Base-by-base conservation (phyloP, 768 basidiomycete genomes). In the Amanita phalloides region DNA sequence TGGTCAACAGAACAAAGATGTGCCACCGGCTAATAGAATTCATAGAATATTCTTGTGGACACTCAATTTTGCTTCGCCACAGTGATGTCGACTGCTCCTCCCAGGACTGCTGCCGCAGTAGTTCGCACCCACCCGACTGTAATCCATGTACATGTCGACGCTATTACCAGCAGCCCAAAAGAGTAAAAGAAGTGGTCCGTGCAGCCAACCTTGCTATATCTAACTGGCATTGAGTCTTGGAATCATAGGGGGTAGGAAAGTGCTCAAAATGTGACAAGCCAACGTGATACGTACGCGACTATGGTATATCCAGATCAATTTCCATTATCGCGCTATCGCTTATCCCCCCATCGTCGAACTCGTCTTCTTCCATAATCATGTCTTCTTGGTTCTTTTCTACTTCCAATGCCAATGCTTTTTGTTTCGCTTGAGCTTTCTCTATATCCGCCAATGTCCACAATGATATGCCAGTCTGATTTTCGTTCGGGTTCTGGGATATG, bases 401-500 rank as follows among this genome's bases (percentile, higher is more conserved):
- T 53, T 78, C 70, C 21, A 78, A 57, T 38, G 75, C 78, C 17
- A 84, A 73, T 45, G 78, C 86, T 63, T 77, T 81, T 58, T 91
- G 88, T 61, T 87, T 87, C 32, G 76, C 76, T 64, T 96, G 93
- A 41, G 85, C 84, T 64, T 82, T 86, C 60, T 90, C 78, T 11
- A 99, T 77, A 64, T 98, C 90, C 60, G 92, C 90, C 35, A 98
- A 68, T 17, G 91, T 90, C 96, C 96, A 99, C 35, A 98, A 72
- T 14, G 90, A 94, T 28, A 97, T 72, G 0, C 94, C 93, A 1
- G 94, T 97, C 65, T 90, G 87, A 60, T 93, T 91, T 68, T 97
- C 94, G 56, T 93, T 93, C 43, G 89, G 89, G 61, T 94, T 95
- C 69, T 99, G 96, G 10, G 95, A 97, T 61, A 99, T 99, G n/a